Percentiles rank a stretch among this genome's conserved stretches.
These are phyloP conservation scores for Endoconidiophora polonica DNA, from an alignment of 2,329 filamentous ascomycete genomes.

Conservation along the genomic window DNA sequence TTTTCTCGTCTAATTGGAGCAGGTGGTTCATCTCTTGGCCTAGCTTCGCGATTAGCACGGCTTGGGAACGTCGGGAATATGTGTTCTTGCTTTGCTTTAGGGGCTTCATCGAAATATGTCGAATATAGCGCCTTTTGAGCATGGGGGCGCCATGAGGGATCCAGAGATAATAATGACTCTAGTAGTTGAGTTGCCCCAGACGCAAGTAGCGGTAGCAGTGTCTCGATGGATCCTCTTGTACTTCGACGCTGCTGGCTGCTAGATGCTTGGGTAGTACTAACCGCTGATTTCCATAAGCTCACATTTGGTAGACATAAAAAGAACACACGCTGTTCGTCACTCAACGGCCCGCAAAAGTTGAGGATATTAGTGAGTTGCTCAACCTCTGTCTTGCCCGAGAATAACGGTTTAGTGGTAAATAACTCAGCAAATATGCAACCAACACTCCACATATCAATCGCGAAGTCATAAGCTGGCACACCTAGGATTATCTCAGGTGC, in stretches of 20 bases:
- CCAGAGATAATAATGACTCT: slow-evolving; percentile 50
- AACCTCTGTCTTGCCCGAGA: slow-evolving; percentile 79
- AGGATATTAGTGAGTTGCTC: slow-evolving; percentile 82
- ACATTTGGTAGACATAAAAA: no score
- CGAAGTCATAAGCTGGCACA: slow-evolving; percentile 52
- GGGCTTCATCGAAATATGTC: slow-evolving; percentile 76
- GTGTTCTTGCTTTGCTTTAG: slow-evolving; percentile 71
- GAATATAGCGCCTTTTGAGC: slow-evolving; percentile 62
- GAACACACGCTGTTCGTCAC: slow-evolving; percentile 26
- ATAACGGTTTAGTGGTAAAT: slow-evolving; percentile 61
- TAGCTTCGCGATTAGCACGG: slow-evolving; percentile 84
- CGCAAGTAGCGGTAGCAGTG: slow-evolving; percentile 70
- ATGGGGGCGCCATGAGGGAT: slow-evolving; percentile 54
- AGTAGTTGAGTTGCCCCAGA: slow-evolving; percentile 56
- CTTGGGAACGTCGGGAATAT: slow-evolving; percentile 97
- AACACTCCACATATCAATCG: slow-evolving; percentile 89
- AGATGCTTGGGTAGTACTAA: no score
- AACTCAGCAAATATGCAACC: slow-evolving; percentile 94
- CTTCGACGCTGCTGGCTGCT: not conserved
- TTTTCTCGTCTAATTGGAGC: slow-evolving; percentile 61
- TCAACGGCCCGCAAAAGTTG: slow-evolving; percentile 72
- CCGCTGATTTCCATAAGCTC: no score
- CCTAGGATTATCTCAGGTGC: slow-evolving; percentile 81
- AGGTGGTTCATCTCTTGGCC: slow-evolving; percentile 48
- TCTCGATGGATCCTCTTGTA: slow-evolving; percentile 40